Base-by-base conservation (phyloP, 2,329 filamentous ascomycete genomes). In the Dothideomycetes sp. region DNA sequence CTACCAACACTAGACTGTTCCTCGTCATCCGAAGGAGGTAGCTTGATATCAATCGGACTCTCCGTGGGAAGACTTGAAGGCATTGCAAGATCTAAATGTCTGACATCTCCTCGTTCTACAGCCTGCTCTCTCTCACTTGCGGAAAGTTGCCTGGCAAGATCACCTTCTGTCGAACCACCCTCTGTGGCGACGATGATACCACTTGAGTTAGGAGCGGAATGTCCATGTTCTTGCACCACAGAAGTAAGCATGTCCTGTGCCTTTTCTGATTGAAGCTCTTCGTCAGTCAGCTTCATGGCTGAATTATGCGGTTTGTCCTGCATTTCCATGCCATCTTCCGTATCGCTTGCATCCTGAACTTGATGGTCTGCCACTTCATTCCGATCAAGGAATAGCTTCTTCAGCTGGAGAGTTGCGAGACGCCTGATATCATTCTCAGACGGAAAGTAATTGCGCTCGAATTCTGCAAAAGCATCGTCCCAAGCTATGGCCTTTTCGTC, bases 391-490 rank as follows among this genome's bases (percentile, higher is more conserved):
- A 98, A 98, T 58, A 98, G 84, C 58, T 93, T 94, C 57, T 84
- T 89, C 42, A 98, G 68, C 56, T 98, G 93, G 45, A 95, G 72
- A 43, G 89, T 86, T 10, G 91, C 94, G 45, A 98, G 68, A 52
- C 91, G 79, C 46, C 87, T 77, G 53, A 98, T 94, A 63, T 98
- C 91, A 54, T 94, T 96, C 59, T 98, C 93, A 0, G 89, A 80
- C 0, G 83, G 89, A 52, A 98, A 81, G 62, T 89, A 98, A 51
- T 94, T 84, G 32, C 79, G 77, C 57, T 98, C 93, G 44, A 98
- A 96, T 40, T 91, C 83, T 41, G 78, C 72, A 63, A 98, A 98
- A 0, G 78, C 78, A 17, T 81, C 78, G 54, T 98, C 93, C 91
- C 91, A 98, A 47, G 88, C 85, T 15, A 87, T 79, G 3, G 89